phyloP scores from a whole-genome alignment of 176 grass and related monocot genomes.

The Poa pratensis region DNA sequence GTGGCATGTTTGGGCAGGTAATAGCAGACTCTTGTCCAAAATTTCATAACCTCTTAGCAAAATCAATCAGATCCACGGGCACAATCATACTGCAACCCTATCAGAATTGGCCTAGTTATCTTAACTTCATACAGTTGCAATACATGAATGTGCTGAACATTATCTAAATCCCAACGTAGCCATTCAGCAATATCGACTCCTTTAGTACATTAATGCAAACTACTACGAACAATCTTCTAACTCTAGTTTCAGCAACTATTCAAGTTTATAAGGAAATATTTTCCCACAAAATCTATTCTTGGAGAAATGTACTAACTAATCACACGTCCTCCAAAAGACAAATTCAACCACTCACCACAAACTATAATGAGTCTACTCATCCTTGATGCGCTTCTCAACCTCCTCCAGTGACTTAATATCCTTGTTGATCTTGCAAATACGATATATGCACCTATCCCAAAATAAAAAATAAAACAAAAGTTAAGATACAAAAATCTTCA shows the following conservation, averaged over 20 bases:
- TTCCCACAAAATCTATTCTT: background rate
- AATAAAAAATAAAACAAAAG: constrained; percentile 20
- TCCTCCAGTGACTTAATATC: constrained; percentile 82
- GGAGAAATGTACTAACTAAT: constrained; percentile 5
- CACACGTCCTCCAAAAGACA: constrained; percentile 9
- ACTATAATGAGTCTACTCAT: constrained; percentile 50
- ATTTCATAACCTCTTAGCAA: background rate
- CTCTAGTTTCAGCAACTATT: background rate
- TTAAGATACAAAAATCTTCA: background rate
- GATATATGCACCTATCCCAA: constrained; percentile 64
- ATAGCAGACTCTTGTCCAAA: background rate
- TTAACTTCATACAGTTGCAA: background rate
- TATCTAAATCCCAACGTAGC: constrained; percentile 16
- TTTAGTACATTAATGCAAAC: constrained; percentile 25
- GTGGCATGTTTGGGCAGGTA: background rate
- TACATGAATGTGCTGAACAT: background rate
- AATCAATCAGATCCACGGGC: background rate
- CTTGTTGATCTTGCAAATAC: constrained; percentile 81
- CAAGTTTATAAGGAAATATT: background rate
- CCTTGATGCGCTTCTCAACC: constrained; percentile 76
- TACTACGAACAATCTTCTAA: background rate
- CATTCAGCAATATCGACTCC: constrained; percentile 10
- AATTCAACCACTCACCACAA: constrained; percentile 41
- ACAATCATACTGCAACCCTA: background rate
- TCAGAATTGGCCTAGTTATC: background rate